phyloP scores from a whole-genome alignment of 139 green algal species.

The Spirogloea muscicola region DNA sequence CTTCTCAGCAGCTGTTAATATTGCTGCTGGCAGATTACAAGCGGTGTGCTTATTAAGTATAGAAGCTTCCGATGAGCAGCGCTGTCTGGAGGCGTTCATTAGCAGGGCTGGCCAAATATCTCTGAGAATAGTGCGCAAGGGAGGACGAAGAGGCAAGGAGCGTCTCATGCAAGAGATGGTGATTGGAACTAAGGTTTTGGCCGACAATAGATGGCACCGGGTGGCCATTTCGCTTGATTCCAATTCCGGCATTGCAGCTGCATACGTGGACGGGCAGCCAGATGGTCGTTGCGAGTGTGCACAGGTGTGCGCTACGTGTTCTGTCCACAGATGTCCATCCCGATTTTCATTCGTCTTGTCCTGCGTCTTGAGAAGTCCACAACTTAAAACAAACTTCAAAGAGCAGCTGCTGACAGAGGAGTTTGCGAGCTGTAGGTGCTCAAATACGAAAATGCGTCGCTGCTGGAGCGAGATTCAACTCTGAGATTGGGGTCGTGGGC shows the following conservation, averaged over 20 bases:
- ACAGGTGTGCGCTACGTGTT: background rate
- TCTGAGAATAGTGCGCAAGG: too few relatives aligned
- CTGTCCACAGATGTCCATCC: background rate
- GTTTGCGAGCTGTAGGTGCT: too few relatives aligned
- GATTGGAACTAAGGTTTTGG: background rate
- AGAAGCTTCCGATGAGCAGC: background rate
- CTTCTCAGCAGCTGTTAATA: background rate
- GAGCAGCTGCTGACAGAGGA: background rate
- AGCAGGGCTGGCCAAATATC: too few relatives aligned
- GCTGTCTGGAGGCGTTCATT: too few relatives aligned
- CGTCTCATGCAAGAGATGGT: too few relatives aligned
- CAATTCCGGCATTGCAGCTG: background rate
- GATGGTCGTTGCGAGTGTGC: too few relatives aligned
- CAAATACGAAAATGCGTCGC: background rate
- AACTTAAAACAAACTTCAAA: background rate
- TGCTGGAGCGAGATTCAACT: background rate
- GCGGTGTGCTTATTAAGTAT: slow-evolving; percentile 1
- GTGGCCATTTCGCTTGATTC: background rate
- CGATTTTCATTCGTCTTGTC: background rate
- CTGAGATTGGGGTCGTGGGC: background rate
- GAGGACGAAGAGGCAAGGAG: too few relatives aligned
- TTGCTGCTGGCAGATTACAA: background rate
- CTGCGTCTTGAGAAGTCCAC: background rate
- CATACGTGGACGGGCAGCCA: background rate
- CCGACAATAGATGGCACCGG: background rate